Conservation (phyloP, 2,329 filamentous ascomycete species). For the Botrytis medusae region DNA sequence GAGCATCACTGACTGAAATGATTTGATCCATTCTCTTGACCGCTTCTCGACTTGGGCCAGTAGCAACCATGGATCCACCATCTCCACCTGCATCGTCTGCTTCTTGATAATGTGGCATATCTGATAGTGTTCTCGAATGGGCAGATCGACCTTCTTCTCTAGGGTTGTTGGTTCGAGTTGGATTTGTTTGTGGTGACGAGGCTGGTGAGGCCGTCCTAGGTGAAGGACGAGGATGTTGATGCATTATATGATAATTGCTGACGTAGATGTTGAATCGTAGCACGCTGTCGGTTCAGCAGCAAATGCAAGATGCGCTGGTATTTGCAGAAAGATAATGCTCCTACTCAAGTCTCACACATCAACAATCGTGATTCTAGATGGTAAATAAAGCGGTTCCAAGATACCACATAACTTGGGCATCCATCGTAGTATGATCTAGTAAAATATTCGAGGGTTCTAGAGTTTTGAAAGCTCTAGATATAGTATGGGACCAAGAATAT, state of each 20-base stretch:
- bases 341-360: conserved; percentile 29
- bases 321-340: conserved; percentile 29
- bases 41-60: conserved; percentile 61
- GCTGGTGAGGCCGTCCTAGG: conserved; percentile 72
- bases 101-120: conserved; percentile 51
- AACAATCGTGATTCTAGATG: conserved; percentile 36
- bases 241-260: conserved; percentile 58
- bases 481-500: not conserved
- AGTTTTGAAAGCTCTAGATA: not conserved
- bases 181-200: conserved; percentile 69
- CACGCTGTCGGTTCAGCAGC: conserved; percentile 30
- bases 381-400: conserved; percentile 32
- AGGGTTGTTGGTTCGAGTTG: conserved; percentile 69
- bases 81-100: conserved; percentile 50
- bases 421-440: conserved; percentile 35
- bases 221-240: conserved; percentile 81
- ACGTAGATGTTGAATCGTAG: conserved; percentile 27
- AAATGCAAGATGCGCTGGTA: conserved; percentile 25
- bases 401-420: conserved; percentile 40
- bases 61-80: conserved; percentile 44
- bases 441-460: conserved; percentile 10
- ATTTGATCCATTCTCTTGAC: conserved; percentile 87
- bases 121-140: conserved; percentile 44
- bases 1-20: conserved; percentile 64
- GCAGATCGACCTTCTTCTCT: conserved; percentile 61